phyloP scores from a whole-genome alignment of 164 flowering plant species.

The Annona cherimola region DNA sequence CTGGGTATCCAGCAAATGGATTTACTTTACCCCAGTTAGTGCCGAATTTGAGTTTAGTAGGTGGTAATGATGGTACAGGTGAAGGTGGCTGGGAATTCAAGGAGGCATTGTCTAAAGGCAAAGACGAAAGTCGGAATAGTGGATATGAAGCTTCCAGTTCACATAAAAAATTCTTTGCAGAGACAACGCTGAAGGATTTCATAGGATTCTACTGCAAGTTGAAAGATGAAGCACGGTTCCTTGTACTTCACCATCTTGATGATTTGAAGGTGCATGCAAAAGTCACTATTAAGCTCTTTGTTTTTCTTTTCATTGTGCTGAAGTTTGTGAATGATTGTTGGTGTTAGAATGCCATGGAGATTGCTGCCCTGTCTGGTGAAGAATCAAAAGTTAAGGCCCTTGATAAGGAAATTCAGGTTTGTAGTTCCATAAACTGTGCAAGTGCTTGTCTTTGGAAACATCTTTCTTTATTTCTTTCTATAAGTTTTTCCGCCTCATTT shows the following conservation, averaged over 20 bases:
- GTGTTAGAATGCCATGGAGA: conserved; percentile 38
- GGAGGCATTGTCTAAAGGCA: conserved; percentile 35
- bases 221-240: conserved; percentile 38
- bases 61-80: conserved; percentile 36
- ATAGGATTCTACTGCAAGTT: conserved; percentile 50
- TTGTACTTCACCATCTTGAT: conserved; percentile 44
- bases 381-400: conserved; percentile 29
- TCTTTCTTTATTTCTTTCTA: too few relatives aligned
- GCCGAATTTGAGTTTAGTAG: conserved; percentile 16
- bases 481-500: too few relatives aligned
- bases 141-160: conserved; percentile 13
- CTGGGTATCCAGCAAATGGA: conserved; percentile 20
- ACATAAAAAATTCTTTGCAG: conserved; percentile 10
- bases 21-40: conserved; percentile 6
- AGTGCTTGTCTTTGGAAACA: background rate
- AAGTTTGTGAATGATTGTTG: conserved; percentile 15
- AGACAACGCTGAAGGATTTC: conserved; percentile 25
- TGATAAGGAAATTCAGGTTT: conserved; percentile 57
- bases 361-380: conserved; percentile 35
- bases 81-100: conserved; percentile 63
- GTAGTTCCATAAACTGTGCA: conserved; percentile 1
- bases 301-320: conserved; percentile 7
- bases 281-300: conserved; percentile 5
- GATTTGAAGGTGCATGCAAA: conserved; percentile 48
- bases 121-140: conserved; percentile 20